Conservation (phyloP, 768 basidiomycete genomes). For the Boletellus emodensis region DNA sequence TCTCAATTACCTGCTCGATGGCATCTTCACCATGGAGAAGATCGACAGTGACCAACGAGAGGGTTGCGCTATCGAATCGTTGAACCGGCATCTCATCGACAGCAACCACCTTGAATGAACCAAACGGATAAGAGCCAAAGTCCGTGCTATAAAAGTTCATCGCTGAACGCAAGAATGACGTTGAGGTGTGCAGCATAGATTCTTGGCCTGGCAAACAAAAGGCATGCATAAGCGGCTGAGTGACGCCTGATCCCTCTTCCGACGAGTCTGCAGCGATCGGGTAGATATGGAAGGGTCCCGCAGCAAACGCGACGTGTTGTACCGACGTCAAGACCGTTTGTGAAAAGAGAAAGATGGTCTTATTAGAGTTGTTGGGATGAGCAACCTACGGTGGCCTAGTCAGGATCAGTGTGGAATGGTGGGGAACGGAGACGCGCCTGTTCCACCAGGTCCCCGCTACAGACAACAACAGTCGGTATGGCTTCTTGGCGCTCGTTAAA, state of each 20-base stretch:
- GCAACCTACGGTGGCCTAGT: slow-evolving; percentile 54
- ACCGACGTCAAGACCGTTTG: slow-evolving; percentile 84
- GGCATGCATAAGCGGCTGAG: slow-evolving; percentile 78
- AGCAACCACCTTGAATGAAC: slow-evolving; percentile 91
- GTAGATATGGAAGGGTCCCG: slow-evolving; percentile 86
- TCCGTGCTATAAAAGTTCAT: slow-evolving; percentile 92
- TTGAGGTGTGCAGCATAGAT: slow-evolving; percentile 61
- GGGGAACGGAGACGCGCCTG: slow-evolving; percentile 52
- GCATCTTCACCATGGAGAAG: slow-evolving; percentile 83
- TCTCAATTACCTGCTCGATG: slow-evolving; percentile 91
- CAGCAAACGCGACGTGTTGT: slow-evolving; percentile 96
- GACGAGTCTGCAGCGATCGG: slow-evolving; percentile 60
- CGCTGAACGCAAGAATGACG: slow-evolving; percentile 74
- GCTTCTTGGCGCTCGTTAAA: slow-evolving; percentile 51
- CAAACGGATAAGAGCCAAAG: slow-evolving; percentile 94
- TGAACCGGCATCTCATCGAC: slow-evolving; percentile 83
- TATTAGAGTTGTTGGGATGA: slow-evolving; percentile 90
- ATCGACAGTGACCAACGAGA: slow-evolving; percentile 77
- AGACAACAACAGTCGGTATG: slow-evolving; percentile 81
- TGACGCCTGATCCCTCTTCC: slow-evolving; percentile 59
- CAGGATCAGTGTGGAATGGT: slow-evolving; percentile 1
- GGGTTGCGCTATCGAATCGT: slow-evolving; percentile 80
- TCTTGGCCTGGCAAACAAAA: slow-evolving; percentile 93
- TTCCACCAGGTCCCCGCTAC: slow-evolving; percentile 92
- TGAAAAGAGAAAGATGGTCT: slow-evolving; percentile 91